Evolutionary conservation across 176 grass and related monocot genomes (phyloP), one percentile per base, ranked within the genome.

Genomic region (Puya raimondii): DNA sequence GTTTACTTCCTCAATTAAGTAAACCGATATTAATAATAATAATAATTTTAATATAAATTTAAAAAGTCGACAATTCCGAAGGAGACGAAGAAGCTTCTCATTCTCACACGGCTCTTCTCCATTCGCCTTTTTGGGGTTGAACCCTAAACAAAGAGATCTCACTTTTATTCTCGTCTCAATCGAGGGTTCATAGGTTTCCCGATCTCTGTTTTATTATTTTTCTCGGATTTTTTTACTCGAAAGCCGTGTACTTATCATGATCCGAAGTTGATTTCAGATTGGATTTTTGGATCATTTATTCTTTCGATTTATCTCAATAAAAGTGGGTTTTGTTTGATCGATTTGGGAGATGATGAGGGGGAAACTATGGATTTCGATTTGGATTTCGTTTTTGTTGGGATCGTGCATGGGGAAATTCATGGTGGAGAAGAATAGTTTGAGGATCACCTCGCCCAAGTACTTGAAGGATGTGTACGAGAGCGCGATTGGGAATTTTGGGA

Each of bases 401-500:
- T 0, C 69, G 15, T 75, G 72, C 70, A 53, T 21, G 20, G 91
- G 70, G 64, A 85, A 83, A 76, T 96, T 96, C 76, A 83, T 87
- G 76, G 91, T 96, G 76, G 87, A 96, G 91, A 96, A 91, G 76
- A 96, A 89, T 78, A 96, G 82, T 67, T 68, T 96, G 22, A 74
- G 80, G 69, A 79, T 96, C 16, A 96, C 84, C 53, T 96, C 87
- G 23, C 91, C 91, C 10, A 73, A 80, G 2, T 76, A 51, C 17
- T 74, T 96, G 66, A 85, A 91, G 75, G 87, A 85, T 63, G 86
- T 83, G 65, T 79, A 96, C 73, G 87, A 82, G 80, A 85, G 84
- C 77, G 82, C 91, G 76, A 96, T 96, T 77, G 91, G 91, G 13
- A 96, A 96, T 78, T 96, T 96, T 63, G 91, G 91, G 26, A 68